A percentile compares a stretch with the other conserved stretches of the same genome.
These are phyloP conservation scores for Amaranthus hypochondriacus DNA, from an alignment of 148 eudicot species.

Conservation along the genomic window DNA sequence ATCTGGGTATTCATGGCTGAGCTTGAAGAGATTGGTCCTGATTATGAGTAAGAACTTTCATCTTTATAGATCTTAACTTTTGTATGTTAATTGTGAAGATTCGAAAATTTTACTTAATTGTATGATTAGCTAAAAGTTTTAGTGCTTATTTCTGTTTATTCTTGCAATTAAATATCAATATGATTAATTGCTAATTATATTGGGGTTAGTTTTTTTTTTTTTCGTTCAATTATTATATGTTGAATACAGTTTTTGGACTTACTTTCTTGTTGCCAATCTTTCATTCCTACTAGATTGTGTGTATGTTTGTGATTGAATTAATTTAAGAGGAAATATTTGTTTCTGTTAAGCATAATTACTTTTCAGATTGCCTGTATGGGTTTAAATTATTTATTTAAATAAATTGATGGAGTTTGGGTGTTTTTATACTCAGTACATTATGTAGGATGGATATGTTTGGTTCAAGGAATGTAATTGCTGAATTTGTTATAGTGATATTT, in stretches of 20 bases:
- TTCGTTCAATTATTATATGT: not conserved
- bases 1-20: slow-evolving; percentile 29
- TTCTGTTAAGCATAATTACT: not conserved
- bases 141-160: not conserved
- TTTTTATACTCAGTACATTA: not conserved
- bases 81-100: not conserved
- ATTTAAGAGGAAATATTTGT: not conserved
- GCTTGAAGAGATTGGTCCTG: slow-evolving; percentile 33
- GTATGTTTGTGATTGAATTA: not conserved
- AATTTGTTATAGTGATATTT: not conserved
- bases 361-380: not conserved
- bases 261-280: too few relatives aligned
- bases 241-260: not conserved
- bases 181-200: not conserved
- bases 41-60: slow-evolving; percentile 28
- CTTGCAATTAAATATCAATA: not conserved
- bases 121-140: not conserved
- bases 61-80: not conserved
- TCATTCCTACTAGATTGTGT: not conserved
- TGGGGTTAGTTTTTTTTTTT: not conserved
- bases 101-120: not conserved
- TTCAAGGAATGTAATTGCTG: not conserved
- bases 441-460: not conserved
- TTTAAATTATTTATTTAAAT: not conserved
- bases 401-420: not conserved